Evolutionary conservation across 352 stramenopile genomes (phyloP).

Genomic region (Phytophthora macrochlamydospora): DNA sequence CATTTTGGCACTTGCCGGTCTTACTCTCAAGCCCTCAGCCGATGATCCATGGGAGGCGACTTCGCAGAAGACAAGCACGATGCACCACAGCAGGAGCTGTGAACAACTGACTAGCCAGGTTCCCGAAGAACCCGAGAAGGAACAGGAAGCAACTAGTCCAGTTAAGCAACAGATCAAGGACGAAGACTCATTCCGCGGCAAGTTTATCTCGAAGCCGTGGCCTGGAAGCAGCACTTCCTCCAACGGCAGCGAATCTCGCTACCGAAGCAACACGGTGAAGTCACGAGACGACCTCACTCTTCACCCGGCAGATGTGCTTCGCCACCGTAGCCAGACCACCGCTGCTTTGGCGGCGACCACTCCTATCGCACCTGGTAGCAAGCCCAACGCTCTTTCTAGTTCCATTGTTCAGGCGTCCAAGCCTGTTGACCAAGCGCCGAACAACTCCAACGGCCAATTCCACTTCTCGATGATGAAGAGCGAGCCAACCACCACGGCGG

Average conservation of each 20-base stretch:
- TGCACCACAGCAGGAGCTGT: conserved; percentile 15
- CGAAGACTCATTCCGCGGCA: conserved; percentile 10
- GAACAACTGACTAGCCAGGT: conserved; percentile 24
- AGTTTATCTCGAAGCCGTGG: conserved; percentile 17
- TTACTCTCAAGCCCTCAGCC: conserved; percentile 42
- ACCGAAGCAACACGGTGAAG: conserved; percentile 23
- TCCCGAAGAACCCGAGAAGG: conserved; percentile 18
- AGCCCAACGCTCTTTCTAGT: conserved; percentile 19
- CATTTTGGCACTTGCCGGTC: conserved; percentile 58
- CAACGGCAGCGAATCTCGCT: conserved; percentile 10
- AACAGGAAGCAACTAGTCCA: conserved; percentile 3
- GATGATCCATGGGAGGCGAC: conserved; percentile 30
- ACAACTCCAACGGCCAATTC: conserved; percentile 9
- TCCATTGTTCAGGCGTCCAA: conserved; percentile 12
- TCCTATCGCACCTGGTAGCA: conserved; percentile 15
- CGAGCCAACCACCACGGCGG: conserved; percentile 15
- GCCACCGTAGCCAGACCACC: conserved; percentile 35
- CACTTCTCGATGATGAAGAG: conserved; percentile 31
- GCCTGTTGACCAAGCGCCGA: conserved; percentile 8
- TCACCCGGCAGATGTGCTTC: conserved; percentile 33
- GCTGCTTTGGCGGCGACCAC: conserved; percentile 15
- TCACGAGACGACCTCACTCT: conserved; percentile 22
- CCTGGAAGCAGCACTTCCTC: conserved; percentile 8
- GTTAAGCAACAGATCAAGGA: conserved; percentile 7
- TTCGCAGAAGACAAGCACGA: conserved; percentile 6